A percentile compares a stretch with the other conserved stretches of the same genome.
Evolutionary conservation across 164 flowering plant species (phyloP).

Genomic region (Brasenia schreberi): DNA sequence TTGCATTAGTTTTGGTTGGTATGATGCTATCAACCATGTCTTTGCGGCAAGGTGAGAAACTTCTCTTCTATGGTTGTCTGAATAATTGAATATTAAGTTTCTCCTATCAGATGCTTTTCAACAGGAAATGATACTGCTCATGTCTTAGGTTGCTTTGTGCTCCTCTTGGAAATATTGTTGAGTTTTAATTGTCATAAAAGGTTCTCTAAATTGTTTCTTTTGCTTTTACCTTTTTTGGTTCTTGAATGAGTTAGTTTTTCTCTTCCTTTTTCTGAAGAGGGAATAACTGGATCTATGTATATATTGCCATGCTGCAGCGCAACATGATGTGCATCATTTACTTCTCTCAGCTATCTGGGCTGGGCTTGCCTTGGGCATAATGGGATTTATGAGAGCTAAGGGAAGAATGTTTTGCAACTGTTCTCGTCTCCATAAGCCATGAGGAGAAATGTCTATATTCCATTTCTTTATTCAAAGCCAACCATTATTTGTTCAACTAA

Average conservation of each 20-base stretch:
- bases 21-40: slow-evolving; percentile 53
- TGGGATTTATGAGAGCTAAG: slow-evolving; percentile 57
- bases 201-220: no score
- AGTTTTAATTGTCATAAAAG: no score
- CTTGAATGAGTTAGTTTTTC: no score
- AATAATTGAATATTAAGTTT: no score
- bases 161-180: no score
- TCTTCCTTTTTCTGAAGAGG: no score
- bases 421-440: slow-evolving; percentile 68
- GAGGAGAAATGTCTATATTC: slow-evolving; percentile 14
- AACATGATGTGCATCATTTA: slow-evolving; percentile 32
- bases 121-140: no score
- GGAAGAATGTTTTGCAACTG: slow-evolving; percentile 83
- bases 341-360: slow-evolving; percentile 69
- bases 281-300: no score
- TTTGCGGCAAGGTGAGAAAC: slow-evolving; percentile 56
- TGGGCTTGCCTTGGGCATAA: slow-evolving; percentile 43
- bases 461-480: neutral
- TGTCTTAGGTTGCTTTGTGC: no score
- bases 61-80: neutral
- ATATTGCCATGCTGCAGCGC: slow-evolving; percentile 27
- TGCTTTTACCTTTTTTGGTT: no score
- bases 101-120: no score
- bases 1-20: slow-evolving; percentile 41
- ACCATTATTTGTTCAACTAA: no score